Conservation (phyloP, 1,284 basidiomycete genomes). For the Irpex sp. region DNA sequence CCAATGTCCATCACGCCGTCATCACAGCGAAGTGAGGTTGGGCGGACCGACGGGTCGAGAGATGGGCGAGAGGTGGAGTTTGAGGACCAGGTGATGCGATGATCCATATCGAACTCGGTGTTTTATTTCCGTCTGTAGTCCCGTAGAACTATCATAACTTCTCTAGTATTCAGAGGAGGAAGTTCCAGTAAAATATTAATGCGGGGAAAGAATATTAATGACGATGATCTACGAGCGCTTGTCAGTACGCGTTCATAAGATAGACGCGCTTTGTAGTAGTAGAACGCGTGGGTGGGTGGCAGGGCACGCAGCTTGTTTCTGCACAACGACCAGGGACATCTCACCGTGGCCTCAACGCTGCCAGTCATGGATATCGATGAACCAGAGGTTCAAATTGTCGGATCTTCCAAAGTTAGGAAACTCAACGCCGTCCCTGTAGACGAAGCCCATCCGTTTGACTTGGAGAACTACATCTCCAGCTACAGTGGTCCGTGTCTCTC, state of each 20-base stretch:
- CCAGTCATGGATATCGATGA: background rate
- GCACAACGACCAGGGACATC: background rate
- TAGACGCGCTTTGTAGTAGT: background rate
- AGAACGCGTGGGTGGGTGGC: background rate
- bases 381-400: background rate
- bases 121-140: background rate
- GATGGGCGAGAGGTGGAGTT: background rate
- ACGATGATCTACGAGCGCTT: background rate
- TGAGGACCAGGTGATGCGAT: background rate
- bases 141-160: background rate
- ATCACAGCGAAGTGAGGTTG: background rate
- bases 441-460: conserved; percentile 75
- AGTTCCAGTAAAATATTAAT: no score
- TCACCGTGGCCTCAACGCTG: background rate
- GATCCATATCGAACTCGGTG: background rate
- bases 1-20: no score
- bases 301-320: background rate
- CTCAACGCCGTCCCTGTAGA: conserved; percentile 44
- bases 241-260: background rate
- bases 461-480: conserved; percentile 65
- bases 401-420: background rate
- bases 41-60: background rate
- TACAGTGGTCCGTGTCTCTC: conserved; percentile 46
- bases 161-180: no score
- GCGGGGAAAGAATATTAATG: no score